phyloP scores from a whole-genome alignment of 2,329 filamentous ascomycete species.

The Ramularia collo-cygni region DNA sequence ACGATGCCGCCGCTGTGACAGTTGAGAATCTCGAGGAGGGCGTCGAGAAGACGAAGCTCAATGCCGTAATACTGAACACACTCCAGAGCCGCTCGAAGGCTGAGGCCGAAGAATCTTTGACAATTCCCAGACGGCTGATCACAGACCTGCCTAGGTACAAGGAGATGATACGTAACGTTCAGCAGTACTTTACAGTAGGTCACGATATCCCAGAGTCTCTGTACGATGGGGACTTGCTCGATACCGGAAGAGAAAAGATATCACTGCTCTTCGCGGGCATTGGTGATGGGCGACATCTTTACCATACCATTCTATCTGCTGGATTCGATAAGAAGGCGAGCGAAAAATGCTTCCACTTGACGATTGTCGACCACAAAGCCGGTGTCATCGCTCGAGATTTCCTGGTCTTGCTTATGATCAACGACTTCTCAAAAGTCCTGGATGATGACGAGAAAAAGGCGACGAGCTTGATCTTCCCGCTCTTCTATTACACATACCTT shows the following conservation, averaged over 20 bases:
- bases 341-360: conserved; percentile 7
- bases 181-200: conserved; percentile 9
- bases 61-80: no score
- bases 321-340: neutral
- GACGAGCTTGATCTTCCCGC: conserved; percentile 1
- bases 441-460: neutral
- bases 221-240: conserved; percentile 2
- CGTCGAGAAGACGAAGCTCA: conserved; percentile 1
- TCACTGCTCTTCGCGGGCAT: conserved; percentile 9
- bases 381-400: conserved; percentile 8
- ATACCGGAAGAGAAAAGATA: conserved; percentile 4
- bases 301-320: conserved; percentile 2
- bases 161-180: conserved; percentile 5
- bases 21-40: neutral
- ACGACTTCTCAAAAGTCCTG: conserved; percentile 1
- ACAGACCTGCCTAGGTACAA: conserved; percentile 9
- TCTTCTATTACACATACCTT: conserved; percentile 10
- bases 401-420: conserved; percentile 2
- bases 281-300: conserved; percentile 7
- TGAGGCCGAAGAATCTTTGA: neutral
- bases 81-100: no score
- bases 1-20: neutral
- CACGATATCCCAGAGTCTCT: conserved; percentile 10
- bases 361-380: conserved; percentile 6
- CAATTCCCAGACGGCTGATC: conserved; percentile 3